Evolutionary conservation across 1,284 basidiomycete species (phyloP).

Genomic region (Coniophora puteana): DNA sequence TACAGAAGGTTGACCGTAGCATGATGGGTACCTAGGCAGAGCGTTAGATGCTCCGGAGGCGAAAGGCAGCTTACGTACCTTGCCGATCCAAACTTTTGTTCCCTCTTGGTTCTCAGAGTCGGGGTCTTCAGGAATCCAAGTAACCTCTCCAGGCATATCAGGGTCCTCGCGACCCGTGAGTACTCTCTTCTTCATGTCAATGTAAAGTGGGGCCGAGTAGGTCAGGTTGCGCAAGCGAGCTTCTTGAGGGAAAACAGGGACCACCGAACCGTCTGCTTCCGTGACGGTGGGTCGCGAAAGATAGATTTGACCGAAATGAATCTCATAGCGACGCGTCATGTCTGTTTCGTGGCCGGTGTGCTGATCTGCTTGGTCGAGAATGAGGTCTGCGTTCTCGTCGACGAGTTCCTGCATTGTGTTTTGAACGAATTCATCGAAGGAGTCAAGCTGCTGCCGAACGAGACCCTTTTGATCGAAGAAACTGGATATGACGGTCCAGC

Average conservation of each 20-base stretch:
- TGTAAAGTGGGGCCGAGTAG: constrained; percentile 94
- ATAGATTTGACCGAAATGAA: constrained; percentile 98
- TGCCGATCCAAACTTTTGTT: constrained; percentile 94
- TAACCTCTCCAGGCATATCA: constrained; percentile 75
- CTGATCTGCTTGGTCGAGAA: constrained; percentile 94
- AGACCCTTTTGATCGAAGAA: constrained; percentile 98
- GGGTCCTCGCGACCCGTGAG: constrained; percentile 78
- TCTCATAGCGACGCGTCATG: constrained; percentile 90
- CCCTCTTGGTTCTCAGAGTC: constrained; percentile 70
- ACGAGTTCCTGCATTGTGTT: constrained; percentile 99
- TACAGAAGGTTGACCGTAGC: constrained; percentile 95
- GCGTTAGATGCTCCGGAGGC: constrained; percentile 9
- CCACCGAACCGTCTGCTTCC: constrained; percentile 93
- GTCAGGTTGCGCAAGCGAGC: constrained; percentile 92
- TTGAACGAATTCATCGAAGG: constrained; percentile 98
- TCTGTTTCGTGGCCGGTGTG: constrained; percentile 85
- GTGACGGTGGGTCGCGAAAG: constrained; percentile 93
- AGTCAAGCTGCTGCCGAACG: constrained; percentile 96
- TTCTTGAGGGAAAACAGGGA: constrained; percentile 96
- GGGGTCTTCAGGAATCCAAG: too few relatives aligned
- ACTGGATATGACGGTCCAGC: constrained; percentile 93
- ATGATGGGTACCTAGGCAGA: constrained; percentile 87
- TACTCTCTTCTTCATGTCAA: constrained; percentile 92
- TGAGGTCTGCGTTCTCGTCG: constrained; percentile 92
- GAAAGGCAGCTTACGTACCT: constrained; percentile 49